Base-by-base conservation (phyloP, 2,329 filamentous ascomycete species). In the Amesomyces nigricolor region DNA sequence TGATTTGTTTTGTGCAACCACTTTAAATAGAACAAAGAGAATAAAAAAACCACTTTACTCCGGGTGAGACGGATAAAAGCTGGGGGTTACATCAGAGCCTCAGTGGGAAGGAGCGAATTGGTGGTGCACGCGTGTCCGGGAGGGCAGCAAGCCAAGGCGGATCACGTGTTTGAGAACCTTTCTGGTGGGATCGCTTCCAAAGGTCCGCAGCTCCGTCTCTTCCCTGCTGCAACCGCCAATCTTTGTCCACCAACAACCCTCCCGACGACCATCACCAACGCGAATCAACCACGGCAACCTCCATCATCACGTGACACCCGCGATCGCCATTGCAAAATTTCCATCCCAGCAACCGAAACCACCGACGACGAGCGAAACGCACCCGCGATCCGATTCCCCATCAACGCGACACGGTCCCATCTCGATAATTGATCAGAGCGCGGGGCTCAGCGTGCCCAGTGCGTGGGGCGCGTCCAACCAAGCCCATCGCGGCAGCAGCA, bases 371-470 rank as follows among this genome's bases (percentile, higher is more conserved):
- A 26, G 22, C 22, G 22, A 26, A 40, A 39, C 26, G 5, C 47
- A 47, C 46, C 45, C 14, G 51, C 50, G 47, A 37, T 32, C 37
- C 39, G 1, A 14, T 19, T 22, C 43, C 29, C 43, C 32, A 56
- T 51, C 47, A 10, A 19, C 43, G 44, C 51, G 39, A 54, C 26
- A 43, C 37, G 3, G 5, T 48, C 45, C 44, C 51, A 49, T 46
- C 44, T 30, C 47, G 16, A 35, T 7, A 37, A 50, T 57, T 47
- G 38, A 43, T 17, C n/a, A 37, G 51, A 57, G 58, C 54, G 45
- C 44, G 35, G 48, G 40, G 58, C 51, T 55, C 52, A 45, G 54
- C 40, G 51, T 59, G 57, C 54, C 54, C 47, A 54, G 49, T 42
- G 57, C 54, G 22, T 52, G 49, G 49, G 37, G n/a, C 40, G 45